Evolutionary conservation across 2,329 filamentous ascomycete species (phyloP).

Genomic region (Penicillium polonicum): DNA sequence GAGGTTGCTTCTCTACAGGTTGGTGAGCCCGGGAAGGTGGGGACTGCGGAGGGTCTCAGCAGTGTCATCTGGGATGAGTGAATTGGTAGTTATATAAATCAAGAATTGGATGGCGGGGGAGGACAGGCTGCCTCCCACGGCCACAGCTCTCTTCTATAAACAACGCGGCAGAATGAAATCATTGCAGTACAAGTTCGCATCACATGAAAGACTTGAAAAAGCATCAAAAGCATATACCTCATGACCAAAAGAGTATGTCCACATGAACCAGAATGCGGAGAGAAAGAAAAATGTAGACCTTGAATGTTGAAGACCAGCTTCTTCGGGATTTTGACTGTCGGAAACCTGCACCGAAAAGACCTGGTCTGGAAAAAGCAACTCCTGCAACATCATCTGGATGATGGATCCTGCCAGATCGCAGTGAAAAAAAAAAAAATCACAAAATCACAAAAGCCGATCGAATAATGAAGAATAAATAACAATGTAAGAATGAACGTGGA

Average conservation of each 20-base stretch:
- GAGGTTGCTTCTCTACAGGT: slow-evolving; percentile 32
- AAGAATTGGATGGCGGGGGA: neutral
- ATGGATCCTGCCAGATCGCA: slow-evolving; percentile 8
- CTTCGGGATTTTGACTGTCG: slow-evolving; percentile 20
- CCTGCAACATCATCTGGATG: slow-evolving; percentile 8
- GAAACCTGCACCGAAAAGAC: slow-evolving; percentile 19
- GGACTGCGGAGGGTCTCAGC: slow-evolving; percentile 32
- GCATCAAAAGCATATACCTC: slow-evolving; percentile 12
- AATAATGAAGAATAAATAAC: slow-evolving; percentile 6
- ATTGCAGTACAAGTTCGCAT: slow-evolving; percentile 17
- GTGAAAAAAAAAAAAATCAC: neutral
- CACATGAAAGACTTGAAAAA: slow-evolving; percentile 5
- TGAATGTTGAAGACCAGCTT: slow-evolving; percentile 29
- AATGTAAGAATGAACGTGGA: slow-evolving; percentile 19
- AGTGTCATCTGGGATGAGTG: slow-evolving; percentile 39
- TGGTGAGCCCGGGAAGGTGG: slow-evolving; percentile 29
- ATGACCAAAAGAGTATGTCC: slow-evolving; percentile 11
- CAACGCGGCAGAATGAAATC: slow-evolving; percentile 2
- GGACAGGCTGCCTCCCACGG: neutral
- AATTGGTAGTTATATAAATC: slow-evolving; percentile 6
- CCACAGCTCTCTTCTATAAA: slow-evolving; percentile 13
- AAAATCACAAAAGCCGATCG: neutral
- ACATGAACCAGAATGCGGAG: slow-evolving; percentile 7
- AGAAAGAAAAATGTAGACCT: slow-evolving; percentile 10
- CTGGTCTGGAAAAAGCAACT: slow-evolving; percentile 15